Evolutionary conservation across 192 early-diverging fungal genomes (phyloP), one percentile per base, ranked within the genome.

Genomic region (Mortierella antarctica): DNA sequence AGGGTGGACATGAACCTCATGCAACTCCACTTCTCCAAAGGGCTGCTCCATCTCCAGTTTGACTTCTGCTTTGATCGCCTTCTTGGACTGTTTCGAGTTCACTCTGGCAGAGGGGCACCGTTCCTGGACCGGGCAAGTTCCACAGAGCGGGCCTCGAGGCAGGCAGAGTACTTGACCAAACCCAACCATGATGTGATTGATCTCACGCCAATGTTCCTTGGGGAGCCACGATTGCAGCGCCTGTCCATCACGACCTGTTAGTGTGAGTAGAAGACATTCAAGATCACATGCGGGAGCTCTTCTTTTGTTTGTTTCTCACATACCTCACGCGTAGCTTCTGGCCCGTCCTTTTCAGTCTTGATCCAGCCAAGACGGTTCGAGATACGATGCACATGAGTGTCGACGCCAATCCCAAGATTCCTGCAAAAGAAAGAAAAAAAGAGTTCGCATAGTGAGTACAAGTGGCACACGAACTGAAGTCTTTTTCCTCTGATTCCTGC

Each of bases 321-420:
- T 73, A 86, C 89, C 67, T 87, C 84, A 39, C 96, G 79, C 10
- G 96, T 97, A 3, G 85, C 89, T 74, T 98, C 97, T 11, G 97
- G 95, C 21, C 89, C 88, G 51, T 88, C 88, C 12, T 91, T 87
- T 52, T 87, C 88, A 7, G 92, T 93, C 21, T 88, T 86, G 17
- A 92, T 89, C 96, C 96, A 99, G 17, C 95, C 95, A 17, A 99
- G 83, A 7, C 95, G 85, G 65, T 97, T 96, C 20, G 89, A 57
- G 50, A 99, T 98, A 52, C 96, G 88, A 84, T 97, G 93, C 12
- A 98, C 96, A 83, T 99, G 97, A 0, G 93, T 94, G 80, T 99
- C 96, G 14, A 99, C 97, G 4, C 96, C 97, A 82, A 99, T 99
- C 8, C 96, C 97, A 23, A 85, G 46, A 59, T 93, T 93, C 46